Base-by-base conservation (phyloP, 805 yeast genomes). In the Saturnispora gosingensis region DNA sequence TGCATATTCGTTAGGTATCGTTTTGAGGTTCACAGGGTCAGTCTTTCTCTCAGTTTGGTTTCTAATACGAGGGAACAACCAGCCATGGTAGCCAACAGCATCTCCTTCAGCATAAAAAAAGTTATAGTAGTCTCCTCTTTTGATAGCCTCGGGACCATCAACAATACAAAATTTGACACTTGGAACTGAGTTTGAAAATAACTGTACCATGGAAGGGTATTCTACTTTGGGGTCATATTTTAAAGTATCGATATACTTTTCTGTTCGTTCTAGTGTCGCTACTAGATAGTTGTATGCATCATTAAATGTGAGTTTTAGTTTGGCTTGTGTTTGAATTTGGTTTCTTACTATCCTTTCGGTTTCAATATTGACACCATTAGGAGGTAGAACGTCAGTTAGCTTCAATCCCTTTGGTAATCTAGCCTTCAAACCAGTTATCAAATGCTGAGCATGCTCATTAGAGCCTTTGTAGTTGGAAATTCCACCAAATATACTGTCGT, bases 41-140 rank as follows among this genome's bases (percentile, higher is more conserved):
- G 43, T 32, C 13, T 35, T n/a, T 9, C 7, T 16, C 25, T 43
- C 27, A 3, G 28, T 34, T 7, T 45, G 35, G 3, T 48, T 45
- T 8, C 46, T 34, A 22, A 48, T 51, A 57, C 84, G 86, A 0
- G 97, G 97, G 78, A 89, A 78, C 46, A 86, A 67, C 85, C 89
- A 84, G 56, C 78, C 78, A 57, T 84, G 86, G 66, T 86, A 86
- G 1, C 88, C 88, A 18, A 90, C 97, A 43, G 97, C 97, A 65
- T 90, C 97, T 15, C 97, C 97, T 4, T 88, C 87, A 0, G 95
- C 96, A 60, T 87, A 89, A 59, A 76, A 80, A 59, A 88, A 84
- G 59, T 86, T 83, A 56, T 76, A 80, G 68, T 85, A 89, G 56
- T 80, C 76, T 3, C 96, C 96, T 39, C 76, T 73, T 52, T 69